phyloP scores from a whole-genome alignment of 176 grass and related monocot species.

The Cenchrus purpureus region DNA sequence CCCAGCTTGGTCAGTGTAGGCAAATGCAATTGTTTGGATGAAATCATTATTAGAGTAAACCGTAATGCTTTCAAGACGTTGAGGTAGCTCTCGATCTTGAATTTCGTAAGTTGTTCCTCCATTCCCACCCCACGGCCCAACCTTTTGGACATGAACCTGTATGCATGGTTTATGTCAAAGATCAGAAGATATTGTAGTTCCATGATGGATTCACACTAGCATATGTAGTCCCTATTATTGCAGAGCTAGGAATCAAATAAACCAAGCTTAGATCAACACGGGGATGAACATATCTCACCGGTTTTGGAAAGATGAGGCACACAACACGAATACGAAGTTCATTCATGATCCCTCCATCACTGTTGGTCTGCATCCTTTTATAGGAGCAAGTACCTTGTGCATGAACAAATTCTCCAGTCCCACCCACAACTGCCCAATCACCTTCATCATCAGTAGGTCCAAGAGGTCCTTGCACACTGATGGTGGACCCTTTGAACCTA shows the following conservation, averaged over 20 bases:
- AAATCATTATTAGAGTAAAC: neutral
- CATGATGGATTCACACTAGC: too few species aligned
- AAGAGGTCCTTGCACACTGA: neutral
- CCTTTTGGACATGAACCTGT: neutral
- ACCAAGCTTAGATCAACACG: too few species aligned
- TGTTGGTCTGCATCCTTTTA: neutral
- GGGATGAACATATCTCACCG: neutral
- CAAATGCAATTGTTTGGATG: neutral
- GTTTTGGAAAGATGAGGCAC: neutral
- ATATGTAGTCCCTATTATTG: too few species aligned
- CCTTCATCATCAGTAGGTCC: neutral
- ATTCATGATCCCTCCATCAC: accelerated
- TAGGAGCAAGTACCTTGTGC: neutral
- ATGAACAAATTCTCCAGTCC: neutral
- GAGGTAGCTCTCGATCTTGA: neutral
- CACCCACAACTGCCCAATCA: neutral
- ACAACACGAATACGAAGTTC: neutral
- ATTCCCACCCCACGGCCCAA: neutral
- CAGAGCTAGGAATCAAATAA: too few species aligned
- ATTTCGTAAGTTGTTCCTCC: neutral
- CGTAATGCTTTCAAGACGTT: neutral
- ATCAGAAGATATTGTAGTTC: neutral
- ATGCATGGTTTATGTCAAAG: neutral
- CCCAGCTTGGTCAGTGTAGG: neutral
- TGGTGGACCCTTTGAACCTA: neutral